Conservation (phyloP, 2,329 filamentous ascomycete genomes). For the Akanthomyces muscarius region DNA sequence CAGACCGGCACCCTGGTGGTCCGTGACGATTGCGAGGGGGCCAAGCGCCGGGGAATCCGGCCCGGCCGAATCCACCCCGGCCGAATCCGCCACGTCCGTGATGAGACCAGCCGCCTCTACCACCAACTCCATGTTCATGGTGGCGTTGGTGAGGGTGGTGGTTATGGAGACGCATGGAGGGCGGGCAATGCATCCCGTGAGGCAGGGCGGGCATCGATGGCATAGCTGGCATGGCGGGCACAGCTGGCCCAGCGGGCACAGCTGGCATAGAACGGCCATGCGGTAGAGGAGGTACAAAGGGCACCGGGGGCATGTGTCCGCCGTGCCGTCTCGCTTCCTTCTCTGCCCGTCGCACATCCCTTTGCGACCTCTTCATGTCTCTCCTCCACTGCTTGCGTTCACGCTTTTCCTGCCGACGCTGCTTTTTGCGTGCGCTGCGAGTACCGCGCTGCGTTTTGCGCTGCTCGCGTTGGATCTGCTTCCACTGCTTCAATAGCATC, state of each 20-base stretch:
- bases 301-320: slow-evolving; percentile 1
- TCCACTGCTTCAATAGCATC: slow-evolving; percentile 41
- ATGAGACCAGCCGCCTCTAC: background rate
- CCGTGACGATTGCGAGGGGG: background rate
- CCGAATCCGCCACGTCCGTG: background rate
- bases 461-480: slow-evolving; percentile 30
- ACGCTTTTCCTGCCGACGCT: slow-evolving; percentile 30
- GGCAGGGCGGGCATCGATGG: slow-evolving; percentile 10
- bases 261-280: slow-evolving; percentile 7
- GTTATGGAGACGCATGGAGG: background rate
- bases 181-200: background rate
- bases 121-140: slow-evolving; percentile 12
- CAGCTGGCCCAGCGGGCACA: background rate
- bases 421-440: slow-evolving; percentile 28
- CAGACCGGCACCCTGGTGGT: slow-evolving; percentile 32
- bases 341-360: slow-evolving; percentile 28
- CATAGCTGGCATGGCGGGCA: slow-evolving; percentile 1
- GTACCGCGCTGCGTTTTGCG: slow-evolving; percentile 29
- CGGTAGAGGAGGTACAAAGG: slow-evolving; percentile 9
- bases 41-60: slow-evolving; percentile 17
- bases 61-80: slow-evolving; percentile 2
- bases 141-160: slow-evolving; percentile 8
- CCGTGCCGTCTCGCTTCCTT: slow-evolving; percentile 29
- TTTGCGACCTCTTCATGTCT: slow-evolving; percentile 29
- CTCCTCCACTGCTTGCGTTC: slow-evolving; percentile 26